Evolutionary conservation across 169 alveolate species (phyloP), one percentile per base, ranked within the genome.

Genomic region (Ichthyophthirius multifiliis): DNA sequence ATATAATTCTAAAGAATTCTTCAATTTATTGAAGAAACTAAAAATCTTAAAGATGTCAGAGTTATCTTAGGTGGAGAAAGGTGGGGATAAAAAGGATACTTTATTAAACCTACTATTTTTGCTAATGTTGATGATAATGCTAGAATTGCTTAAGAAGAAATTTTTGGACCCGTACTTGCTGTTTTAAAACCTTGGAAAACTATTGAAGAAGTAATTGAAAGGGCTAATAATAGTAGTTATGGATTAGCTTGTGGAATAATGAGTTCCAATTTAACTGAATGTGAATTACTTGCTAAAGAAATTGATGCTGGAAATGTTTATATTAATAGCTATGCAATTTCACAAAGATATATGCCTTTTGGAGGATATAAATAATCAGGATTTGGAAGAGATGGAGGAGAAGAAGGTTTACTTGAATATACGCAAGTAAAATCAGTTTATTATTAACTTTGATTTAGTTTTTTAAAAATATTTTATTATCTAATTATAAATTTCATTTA

Each of bases 221-320:
- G 95, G 45, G 98, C 98, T 5, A 96, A 96, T 79, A 88, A 88
- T 18, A 84, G 96, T 20, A 62, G 67, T 37, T 93, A 90, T 83
- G 98, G 98, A 4, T 92, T 96, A 16, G 97, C 94, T 10, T 97
- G 97, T 44, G 97, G 93, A 23, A 86, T 95, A 30, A 82, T 90
- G 76, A 94, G 97, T 4, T 74, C 76, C n/a, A 79, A 90, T 81
- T 82, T 93, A 27, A 88, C 90, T 12, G 85, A 80, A 43, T 97
- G 96, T 37, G 12, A 83, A 5, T 83, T 63, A 67, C 74, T 91
- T 43, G 86, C 89, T 5, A 89, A 83, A 62, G 87, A 65, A 65
- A 32, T 91, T 23, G 74, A 84, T 76, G 93, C 92, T 13, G 96
- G 97, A 0, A 91, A 84, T 45, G 93, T 92, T 32, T 94, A 83